These are phyloP conservation scores for Otatea glauca DNA, from an alignment of 176 grass and related monocot genomes.

Conservation along the genomic window DNA sequence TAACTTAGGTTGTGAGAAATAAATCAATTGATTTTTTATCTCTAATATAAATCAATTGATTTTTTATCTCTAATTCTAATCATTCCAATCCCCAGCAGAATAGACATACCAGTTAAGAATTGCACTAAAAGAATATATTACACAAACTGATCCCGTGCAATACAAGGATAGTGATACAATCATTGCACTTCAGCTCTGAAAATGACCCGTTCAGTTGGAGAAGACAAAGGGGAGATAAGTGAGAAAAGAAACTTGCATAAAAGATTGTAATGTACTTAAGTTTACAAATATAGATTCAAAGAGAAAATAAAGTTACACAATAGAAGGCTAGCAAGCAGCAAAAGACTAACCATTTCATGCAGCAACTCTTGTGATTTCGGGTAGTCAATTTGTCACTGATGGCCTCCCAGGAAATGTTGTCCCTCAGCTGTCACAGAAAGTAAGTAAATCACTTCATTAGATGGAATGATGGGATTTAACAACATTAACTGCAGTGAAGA, in stretches of 20 bases:
- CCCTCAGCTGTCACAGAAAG: conserved; percentile 60
- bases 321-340: conserved; percentile 26
- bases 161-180: background rate
- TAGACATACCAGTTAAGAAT: background rate
- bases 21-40: background rate
- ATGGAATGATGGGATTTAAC: conserved; percentile 15
- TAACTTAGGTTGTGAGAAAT: background rate
- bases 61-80: background rate
- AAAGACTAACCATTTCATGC: conserved; percentile 68
- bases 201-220: background rate
- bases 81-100: background rate
- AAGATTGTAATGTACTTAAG: conserved; percentile 24
- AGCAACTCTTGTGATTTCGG: conserved; percentile 44
- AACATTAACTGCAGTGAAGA: conserved; percentile 20
- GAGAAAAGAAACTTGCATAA: background rate
- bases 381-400: conserved; percentile 83
- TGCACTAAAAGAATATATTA: background rate
- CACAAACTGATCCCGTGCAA: background rate
- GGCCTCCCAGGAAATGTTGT: conserved; percentile 86
- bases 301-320: conserved; percentile 1
- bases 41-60: background rate
- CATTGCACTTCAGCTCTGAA: conserved; percentile 1
- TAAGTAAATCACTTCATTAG: conserved; percentile 37
- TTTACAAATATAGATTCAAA: conserved; percentile 13
- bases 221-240: background rate